These are phyloP conservation scores for Ustilago lituana DNA, from an alignment of 1,284 basidiomycete genomes.

Conservation along the genomic window DNA sequence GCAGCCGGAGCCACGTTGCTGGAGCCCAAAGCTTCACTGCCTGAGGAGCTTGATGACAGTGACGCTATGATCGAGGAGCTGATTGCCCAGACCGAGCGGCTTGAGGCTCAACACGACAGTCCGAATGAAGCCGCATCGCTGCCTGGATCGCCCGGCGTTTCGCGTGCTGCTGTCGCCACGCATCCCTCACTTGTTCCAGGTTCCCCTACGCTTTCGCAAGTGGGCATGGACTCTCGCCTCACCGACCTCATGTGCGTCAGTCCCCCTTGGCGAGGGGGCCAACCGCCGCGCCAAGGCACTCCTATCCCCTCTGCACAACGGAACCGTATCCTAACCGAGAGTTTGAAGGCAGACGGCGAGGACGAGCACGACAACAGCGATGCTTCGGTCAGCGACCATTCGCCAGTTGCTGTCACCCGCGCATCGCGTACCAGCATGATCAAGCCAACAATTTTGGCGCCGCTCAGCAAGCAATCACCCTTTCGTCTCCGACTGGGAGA, in stretches of 20 bases:
- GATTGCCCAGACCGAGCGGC: slow-evolving; percentile 11
- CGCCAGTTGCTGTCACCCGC: slow-evolving; percentile 9
- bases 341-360: not conserved
- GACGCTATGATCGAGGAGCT: slow-evolving; percentile 32
- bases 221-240: slow-evolving; percentile 47
- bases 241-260: slow-evolving; percentile 46
- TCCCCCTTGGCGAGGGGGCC: slow-evolving; percentile 32
- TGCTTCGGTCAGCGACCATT: slow-evolving; percentile 9
- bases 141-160: slow-evolving; percentile 31
- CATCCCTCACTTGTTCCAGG: slow-evolving; percentile 8
- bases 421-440: slow-evolving; percentile 6
- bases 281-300: slow-evolving; percentile 24
- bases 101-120: not conserved
- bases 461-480: slow-evolving; percentile 22
- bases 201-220: slow-evolving; percentile 41
- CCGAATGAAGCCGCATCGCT: slow-evolving; percentile 1
- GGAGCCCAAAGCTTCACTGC: not conserved
- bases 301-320: slow-evolving; percentile 33
- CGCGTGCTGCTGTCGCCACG: slow-evolving; percentile 17
- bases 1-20: not conserved
- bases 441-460: not conserved
- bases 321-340: slow-evolving; percentile 17
- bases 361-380: slow-evolving; percentile 13
- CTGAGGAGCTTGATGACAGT: slow-evolving; percentile 18
- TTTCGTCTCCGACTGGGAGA: slow-evolving; percentile 26